Evolutionary conservation across 1,139 yeast genomes (phyloP).

Genomic region (Candida sp.): DNA sequence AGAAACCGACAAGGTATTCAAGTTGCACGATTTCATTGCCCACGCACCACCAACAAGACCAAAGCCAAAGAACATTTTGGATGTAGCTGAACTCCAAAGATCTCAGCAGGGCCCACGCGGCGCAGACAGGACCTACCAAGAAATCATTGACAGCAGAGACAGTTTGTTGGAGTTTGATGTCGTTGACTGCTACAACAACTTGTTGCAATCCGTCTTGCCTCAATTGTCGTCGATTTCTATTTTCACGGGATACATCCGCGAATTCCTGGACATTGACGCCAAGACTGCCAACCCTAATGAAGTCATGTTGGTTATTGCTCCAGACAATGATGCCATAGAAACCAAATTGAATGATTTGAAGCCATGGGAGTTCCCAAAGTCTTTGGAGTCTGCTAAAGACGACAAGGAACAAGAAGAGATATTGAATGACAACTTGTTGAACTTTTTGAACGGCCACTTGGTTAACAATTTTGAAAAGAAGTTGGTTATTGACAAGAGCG

Average conservation of each 20-base stretch:
- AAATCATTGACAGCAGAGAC: constrained; percentile 1
- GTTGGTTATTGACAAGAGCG: constrained; percentile 19
- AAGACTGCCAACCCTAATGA: constrained; percentile 41
- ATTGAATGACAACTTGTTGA: constrained; percentile 48
- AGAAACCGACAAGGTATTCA: constrained; percentile 26
- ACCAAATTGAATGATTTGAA: constrained; percentile 39
- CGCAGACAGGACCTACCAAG: constrained; percentile 10
- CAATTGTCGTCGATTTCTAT: constrained; percentile 50
- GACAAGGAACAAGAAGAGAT: constrained; percentile 47
- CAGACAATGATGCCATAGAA: constrained; percentile 57
- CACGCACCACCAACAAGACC: constrained; percentile 14
- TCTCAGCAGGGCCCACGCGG: constrained; percentile 9
- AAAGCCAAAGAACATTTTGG: constrained; percentile 22
- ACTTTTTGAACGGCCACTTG: constrained; percentile 60
- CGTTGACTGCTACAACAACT: constrained; percentile 16
- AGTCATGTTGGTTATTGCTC: constrained; percentile 60
- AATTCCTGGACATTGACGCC: constrained; percentile 44
- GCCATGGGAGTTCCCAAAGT: constrained; percentile 74
- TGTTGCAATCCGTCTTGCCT: constrained; percentile 43
- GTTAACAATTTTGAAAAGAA: constrained; percentile 28
- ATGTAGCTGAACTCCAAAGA: constrained; percentile 13
- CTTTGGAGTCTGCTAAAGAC: constrained; percentile 33
- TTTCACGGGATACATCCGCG: constrained; percentile 61
- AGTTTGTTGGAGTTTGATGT: constrained; percentile 10
- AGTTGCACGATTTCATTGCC: constrained; percentile 16